Percentiles rank a stretch among this genome's conserved stretches.
Conservation (phyloP, 306 rosid genomes). For the Trichosanthes cucumerina region DNA sequence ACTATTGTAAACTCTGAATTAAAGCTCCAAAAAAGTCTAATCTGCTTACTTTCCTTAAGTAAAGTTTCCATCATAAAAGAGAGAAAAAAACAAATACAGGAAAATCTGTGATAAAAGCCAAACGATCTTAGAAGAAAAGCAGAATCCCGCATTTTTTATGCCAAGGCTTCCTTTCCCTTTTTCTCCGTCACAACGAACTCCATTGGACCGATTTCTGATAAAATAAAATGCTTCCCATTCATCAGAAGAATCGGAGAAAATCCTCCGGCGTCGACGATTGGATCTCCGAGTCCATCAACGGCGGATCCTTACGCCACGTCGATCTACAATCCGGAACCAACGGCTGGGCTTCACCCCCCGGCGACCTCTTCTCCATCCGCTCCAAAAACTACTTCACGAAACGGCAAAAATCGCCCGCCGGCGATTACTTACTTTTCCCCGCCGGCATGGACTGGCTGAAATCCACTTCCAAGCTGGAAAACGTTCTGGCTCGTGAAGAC, state of each 20-base stretch:
- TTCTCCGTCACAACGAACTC: neutral
- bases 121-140: neutral
- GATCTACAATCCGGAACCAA: constrained; percentile 60
- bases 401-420: constrained; percentile 52
- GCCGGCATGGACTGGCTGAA: constrained; percentile 85
- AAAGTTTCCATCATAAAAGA: neutral
- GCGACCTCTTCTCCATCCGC: constrained; percentile 64
- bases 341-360: constrained; percentile 94
- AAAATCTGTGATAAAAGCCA: neutral
- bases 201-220: neutral
- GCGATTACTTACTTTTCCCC: constrained; percentile 59
- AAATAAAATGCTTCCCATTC: constrained; percentile 33
- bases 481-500: constrained; percentile 59
- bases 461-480: constrained; percentile 55
- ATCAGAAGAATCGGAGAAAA: constrained; percentile 27
- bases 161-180: neutral
- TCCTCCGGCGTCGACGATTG: constrained; percentile 24
- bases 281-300: constrained; percentile 41
- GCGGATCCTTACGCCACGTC: constrained; percentile 65
- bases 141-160: neutral
- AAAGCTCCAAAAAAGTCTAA: neutral
- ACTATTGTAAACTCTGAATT: neutral
- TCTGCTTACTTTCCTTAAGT: neutral
- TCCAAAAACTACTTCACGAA: constrained; percentile 36
- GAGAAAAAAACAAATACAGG: neutral